A percentile compares a stretch with the other conserved stretches of the same genome.
Conservation (phyloP, 2,329 filamentous ascomycete species). For the Colletotrichum sp. region DNA sequence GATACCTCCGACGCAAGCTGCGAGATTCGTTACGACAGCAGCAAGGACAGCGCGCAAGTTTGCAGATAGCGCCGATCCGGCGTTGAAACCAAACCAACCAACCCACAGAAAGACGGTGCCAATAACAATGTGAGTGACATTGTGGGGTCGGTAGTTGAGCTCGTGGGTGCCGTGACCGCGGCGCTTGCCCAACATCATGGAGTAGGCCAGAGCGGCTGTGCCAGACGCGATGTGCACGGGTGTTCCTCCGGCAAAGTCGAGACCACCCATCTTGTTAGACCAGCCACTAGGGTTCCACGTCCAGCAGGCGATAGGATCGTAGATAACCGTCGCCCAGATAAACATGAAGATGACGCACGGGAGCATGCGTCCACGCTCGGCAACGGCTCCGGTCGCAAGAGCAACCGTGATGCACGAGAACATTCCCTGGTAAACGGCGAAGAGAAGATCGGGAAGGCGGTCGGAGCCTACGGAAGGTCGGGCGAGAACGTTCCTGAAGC, state of each 20-base stretch:
- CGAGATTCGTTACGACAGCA: slow-evolving; percentile 83
- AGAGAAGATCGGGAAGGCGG: slow-evolving; percentile 82
- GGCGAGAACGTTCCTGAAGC: slow-evolving; percentile 77
- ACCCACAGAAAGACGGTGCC: slow-evolving; percentile 95
- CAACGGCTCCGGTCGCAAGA: slow-evolving; percentile 82
- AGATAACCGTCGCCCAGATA: slow-evolving; percentile 87
- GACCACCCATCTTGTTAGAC: slow-evolving; percentile 78
- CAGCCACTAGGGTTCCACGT: slow-evolving; percentile 88
- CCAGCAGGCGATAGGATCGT: slow-evolving; percentile 94
- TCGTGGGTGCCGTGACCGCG: slow-evolving; percentile 85
- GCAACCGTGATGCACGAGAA: slow-evolving; percentile 88
- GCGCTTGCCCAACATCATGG: slow-evolving; percentile 87
- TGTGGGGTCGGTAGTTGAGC: slow-evolving; percentile 91
- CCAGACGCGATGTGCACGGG: slow-evolving; percentile 90
- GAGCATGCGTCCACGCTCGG: slow-evolving; percentile 86
- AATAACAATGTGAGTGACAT: slow-evolving; percentile 90
- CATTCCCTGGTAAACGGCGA: slow-evolving; percentile 88
- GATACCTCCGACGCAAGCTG: slow-evolving; percentile 83
- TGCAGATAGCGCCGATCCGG: slow-evolving; percentile 79
- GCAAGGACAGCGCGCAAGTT: slow-evolving; percentile 89
- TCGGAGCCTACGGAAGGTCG: slow-evolving; percentile 75
- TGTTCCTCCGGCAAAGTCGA: slow-evolving; percentile 90
- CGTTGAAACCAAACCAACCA: slow-evolving; percentile 96
- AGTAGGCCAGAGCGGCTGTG: slow-evolving; percentile 84
- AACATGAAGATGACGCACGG: slow-evolving; percentile 94